Conservation (phyloP, 305 asterid species). For the Fraxinus paxiana region DNA sequence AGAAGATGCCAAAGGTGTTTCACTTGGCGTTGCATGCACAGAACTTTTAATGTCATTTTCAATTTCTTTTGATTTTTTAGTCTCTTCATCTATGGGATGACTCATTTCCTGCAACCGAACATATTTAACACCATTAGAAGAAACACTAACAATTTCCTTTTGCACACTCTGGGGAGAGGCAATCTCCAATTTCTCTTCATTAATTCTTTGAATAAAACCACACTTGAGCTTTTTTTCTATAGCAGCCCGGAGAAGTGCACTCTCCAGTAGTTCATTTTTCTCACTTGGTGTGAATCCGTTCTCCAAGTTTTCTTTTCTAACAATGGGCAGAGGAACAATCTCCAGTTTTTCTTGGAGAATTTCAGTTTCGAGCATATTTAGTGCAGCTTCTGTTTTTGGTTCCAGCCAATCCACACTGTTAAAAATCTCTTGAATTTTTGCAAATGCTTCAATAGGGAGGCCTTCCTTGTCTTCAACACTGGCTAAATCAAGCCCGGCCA, state of each 20-base stretch:
- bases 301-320: conserved; percentile 21
- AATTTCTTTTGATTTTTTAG: conserved; percentile 13
- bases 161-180: conserved; percentile 9
- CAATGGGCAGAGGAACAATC: conserved; percentile 16
- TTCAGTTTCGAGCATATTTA: conserved; percentile 29
- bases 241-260: conserved; percentile 11
- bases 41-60: conserved; percentile 22
- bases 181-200: conserved; percentile 10
- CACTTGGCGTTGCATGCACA: background rate
- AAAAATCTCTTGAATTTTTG: conserved; percentile 39
- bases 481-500: conserved; percentile 29
- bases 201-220: conserved; percentile 15
- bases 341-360: conserved; percentile 36
- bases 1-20: conserved; percentile 12
- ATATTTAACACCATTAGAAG: background rate
- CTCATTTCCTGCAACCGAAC: conserved; percentile 7
- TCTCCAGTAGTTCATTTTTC: conserved; percentile 20
- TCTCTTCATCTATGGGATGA: conserved; percentile 12
- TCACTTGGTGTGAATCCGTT: conserved; percentile 9
- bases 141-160: conserved; percentile 10
- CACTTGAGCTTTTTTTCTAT: conserved; percentile 1
- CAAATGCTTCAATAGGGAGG: conserved; percentile 46
- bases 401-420: conserved; percentile 38
- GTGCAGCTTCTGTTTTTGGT: conserved; percentile 34
- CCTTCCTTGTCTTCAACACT: conserved; percentile 35